Base-by-base conservation (phyloP, 768 basidiomycete genomes). In the Mycena amicta region DNA sequence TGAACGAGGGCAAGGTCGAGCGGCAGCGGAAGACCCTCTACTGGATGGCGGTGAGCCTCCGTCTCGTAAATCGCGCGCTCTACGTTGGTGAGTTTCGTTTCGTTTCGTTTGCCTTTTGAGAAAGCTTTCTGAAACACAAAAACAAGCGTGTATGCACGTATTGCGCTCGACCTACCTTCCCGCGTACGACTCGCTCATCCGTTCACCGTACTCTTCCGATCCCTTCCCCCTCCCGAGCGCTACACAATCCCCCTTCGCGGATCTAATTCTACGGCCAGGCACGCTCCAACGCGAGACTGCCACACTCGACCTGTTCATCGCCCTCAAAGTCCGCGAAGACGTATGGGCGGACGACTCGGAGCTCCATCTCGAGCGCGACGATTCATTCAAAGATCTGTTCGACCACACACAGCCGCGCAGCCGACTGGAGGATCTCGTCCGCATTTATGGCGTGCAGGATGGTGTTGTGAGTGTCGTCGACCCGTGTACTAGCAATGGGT, bases 71-170 rank as follows among this genome's bases (percentile, higher is more conserved):
- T 66, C 80, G 81, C 4, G 73, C 83, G 3, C 74, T 92, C 54
- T 93, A 90, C 70, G 78, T 86, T n/a, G 87, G 86, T 85, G 61
- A 55, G 79, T 64, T 23, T 25, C 51, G 8, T 43, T 23, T 11
- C 41, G 26, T 16, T 11, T 16, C 30, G 40, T 30, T 46, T 4
- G 22, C 23, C 6, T 6, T 39, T 27, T 60, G 60, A 52, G 50
- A 29, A 5, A 28, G 49, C 47, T 29, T 18, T 43, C 30, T n/a
- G n/a, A n/a, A n/a, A n/a, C n/a, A n/a, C n/a, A n/a, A n/a, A n/a
- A n/a, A n/a, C 20, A 47, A 87, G 88, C 90, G 13, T 90, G 83
- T 72, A 93, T 92, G 90, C 86, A 92, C 64, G 81, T 93, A 59
- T 79, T 94, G 3, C 83, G 92, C 33, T 88, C 87, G 0, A 84